Conservation (phyloP, 192 early-diverging fungal species). For the Backusella mclennaniae region DNA sequence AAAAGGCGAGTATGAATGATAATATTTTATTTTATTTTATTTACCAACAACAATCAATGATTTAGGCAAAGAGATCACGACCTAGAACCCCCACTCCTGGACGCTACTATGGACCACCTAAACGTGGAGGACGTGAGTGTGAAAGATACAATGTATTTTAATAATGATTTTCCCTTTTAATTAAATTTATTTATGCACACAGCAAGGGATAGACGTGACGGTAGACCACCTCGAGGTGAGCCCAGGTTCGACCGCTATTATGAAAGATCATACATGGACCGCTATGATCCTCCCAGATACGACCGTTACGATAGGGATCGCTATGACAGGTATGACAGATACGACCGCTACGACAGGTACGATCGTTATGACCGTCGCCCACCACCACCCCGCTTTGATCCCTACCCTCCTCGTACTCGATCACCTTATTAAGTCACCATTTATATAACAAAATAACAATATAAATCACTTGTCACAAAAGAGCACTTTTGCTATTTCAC, state of each 20-base stretch:
- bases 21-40: not conserved
- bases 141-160: no score
- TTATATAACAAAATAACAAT: conserved; percentile 1
- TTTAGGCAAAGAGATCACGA: conserved; percentile 62
- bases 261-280: conserved; percentile 33
- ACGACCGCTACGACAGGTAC: conserved; percentile 34
- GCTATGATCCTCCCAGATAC: conserved; percentile 30
- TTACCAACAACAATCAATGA: not conserved
- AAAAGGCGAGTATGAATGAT: conserved; percentile 44
- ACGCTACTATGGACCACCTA: conserved; percentile 75
- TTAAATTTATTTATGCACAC: not conserved
- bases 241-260: conserved; percentile 43
- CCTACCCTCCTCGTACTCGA: conserved; percentile 35
- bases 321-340: conserved; percentile 42
- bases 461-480: not conserved
- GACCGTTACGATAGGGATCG: conserved; percentile 33
- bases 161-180: not conserved
- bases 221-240: conserved; percentile 32
- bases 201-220: conserved; percentile 18
- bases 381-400: conserved; percentile 39
- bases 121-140: conserved; percentile 41
- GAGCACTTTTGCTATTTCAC: not conserved
- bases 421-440: conserved; percentile 35
- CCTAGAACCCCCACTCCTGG: conserved; percentile 80
- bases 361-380: conserved; percentile 45